These are phyloP conservation scores for Salix purpurea DNA, from an alignment of 345 rosid genomes.

Conservation along the genomic window DNA sequence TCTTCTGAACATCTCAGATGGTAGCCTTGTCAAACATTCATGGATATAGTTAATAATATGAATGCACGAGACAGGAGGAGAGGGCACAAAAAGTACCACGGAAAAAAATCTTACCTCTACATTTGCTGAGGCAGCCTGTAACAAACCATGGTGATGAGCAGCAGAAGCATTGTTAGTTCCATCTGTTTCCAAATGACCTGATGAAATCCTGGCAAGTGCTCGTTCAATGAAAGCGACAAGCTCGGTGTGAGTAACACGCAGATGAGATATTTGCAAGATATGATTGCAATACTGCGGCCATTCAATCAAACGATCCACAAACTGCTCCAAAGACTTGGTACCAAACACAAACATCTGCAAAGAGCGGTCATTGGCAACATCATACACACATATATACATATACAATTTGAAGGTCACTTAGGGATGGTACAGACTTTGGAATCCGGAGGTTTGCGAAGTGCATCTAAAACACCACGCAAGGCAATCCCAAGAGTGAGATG, in stretches of 20 bases:
- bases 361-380: conserved; percentile 10
- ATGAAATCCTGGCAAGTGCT: conserved; percentile 78
- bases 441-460: conserved; percentile 94
- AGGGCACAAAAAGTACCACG: background rate
- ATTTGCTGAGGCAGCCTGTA: conserved; percentile 48
- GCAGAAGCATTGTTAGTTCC: conserved; percentile 36
- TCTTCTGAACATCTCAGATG: background rate
- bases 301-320: conserved; percentile 88
- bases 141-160: conserved; percentile 44
- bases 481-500: conserved; percentile 93
- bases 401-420: background rate
- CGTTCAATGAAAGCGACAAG: conserved; percentile 84
- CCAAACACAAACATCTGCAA: conserved; percentile 96
- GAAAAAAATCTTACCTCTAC: conserved; percentile 50
- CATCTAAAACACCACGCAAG: conserved; percentile 86
- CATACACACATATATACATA: background rate
- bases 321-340: conserved; percentile 91
- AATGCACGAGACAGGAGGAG: background rate
- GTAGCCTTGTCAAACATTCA: background rate
- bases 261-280: conserved; percentile 93
- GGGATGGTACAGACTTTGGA: conserved; percentile 63
- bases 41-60: background rate
- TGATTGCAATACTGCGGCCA: conserved; percentile 99
- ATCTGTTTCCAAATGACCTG: conserved; percentile 71
- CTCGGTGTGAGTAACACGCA: conserved; percentile 75